These are phyloP conservation scores for Zygoascus bituminiphila DNA, from an alignment of 805 yeast species.

Conservation along the genomic window DNA sequence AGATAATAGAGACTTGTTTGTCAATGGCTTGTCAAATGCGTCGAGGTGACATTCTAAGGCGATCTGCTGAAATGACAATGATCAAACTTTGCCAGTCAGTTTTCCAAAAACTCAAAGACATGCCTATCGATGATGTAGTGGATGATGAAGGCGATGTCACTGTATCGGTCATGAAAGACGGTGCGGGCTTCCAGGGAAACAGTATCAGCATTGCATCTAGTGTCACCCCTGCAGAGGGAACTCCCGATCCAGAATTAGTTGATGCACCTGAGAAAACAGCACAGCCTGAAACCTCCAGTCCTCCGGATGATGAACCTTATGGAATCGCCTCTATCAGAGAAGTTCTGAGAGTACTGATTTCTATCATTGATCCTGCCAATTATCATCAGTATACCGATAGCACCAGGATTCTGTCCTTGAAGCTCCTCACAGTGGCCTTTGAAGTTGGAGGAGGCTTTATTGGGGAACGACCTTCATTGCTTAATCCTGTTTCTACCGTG, in stretches of 20 bases:
- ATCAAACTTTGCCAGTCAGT: constrained; percentile 58
- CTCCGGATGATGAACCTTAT: constrained; percentile 34
- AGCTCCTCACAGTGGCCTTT: constrained; percentile 65
- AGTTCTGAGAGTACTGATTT: constrained; percentile 63
- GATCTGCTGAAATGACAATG: constrained; percentile 81
- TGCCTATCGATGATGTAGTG: constrained; percentile 37
- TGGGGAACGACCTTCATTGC: constrained; percentile 52
- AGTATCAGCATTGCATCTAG: neutral
- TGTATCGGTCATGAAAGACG: neutral
- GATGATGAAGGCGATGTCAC: constrained; percentile 1
- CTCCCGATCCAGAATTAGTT: constrained; percentile 3
- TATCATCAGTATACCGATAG: constrained; percentile 81
- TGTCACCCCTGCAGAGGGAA: constrained; percentile 4
- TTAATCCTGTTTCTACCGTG: constrained; percentile 64
- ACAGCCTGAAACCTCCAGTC: neutral
- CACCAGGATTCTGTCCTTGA: constrained; percentile 74
- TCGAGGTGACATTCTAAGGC: constrained; percentile 80
- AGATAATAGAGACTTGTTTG: constrained; percentile 83
- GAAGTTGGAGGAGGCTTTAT: constrained; percentile 71
- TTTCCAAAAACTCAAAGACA: constrained; percentile 49
- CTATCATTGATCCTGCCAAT: constrained; percentile 74
- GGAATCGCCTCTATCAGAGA: constrained; percentile 73
- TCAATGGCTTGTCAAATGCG: constrained; percentile 88
- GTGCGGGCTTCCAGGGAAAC: neutral
- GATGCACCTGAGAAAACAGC: neutral